Base-by-base conservation (phyloP, 2,329 filamentous ascomycete genomes). In the Colletotrichum spinosum region DNA sequence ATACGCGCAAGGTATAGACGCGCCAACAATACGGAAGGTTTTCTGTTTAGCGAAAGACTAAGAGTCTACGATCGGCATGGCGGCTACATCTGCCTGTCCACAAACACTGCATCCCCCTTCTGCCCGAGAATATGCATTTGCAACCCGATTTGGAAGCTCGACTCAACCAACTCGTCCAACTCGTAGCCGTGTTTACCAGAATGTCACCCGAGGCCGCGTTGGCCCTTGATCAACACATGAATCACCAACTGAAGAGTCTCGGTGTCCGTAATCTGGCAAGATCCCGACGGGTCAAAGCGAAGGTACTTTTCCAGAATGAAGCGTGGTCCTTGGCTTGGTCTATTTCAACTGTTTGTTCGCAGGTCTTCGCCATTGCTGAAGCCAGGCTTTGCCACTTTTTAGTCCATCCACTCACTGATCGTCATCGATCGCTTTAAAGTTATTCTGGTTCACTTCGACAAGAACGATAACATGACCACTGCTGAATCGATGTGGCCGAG, bases 1-100 rank as follows among this genome's bases (percentile, higher is more conserved):
- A 57, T 56, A 38, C 45, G 54, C 13, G 60, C 53, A 10, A 51
- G 60, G 38, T 39, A 41, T n/a, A 13, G 41, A 12, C 34, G 35
- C 11, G 15, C 38, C n/a, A 7, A 15, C 12, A 17, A n/a, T 13
- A 45, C 10, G 34, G 50, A 15, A 3, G 12, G 15, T 25, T 12
- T 11, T 7, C 12, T 44, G 15, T 17, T 34, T n/a, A 10, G 6
- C 9, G 35, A 38, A 12, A 44, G 35, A 15, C 34, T 55, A 34
- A 35, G 34, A 12, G 25, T 55, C 34, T 17, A 48, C 44, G 51
- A 60, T 25, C 34, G 48, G 13, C 41, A 55, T 25, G 42, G 44
- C 6, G 13, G 44, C 17, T 35, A 59, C n/a, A 44, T 45, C 33
- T 50, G 57, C 33, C 53, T 62, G 13, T 33, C 54, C 12, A 57